These are phyloP conservation scores for Thielaviopsis euricoi DNA, from an alignment of 2,329 filamentous ascomycete genomes.

Conservation along the genomic window DNA sequence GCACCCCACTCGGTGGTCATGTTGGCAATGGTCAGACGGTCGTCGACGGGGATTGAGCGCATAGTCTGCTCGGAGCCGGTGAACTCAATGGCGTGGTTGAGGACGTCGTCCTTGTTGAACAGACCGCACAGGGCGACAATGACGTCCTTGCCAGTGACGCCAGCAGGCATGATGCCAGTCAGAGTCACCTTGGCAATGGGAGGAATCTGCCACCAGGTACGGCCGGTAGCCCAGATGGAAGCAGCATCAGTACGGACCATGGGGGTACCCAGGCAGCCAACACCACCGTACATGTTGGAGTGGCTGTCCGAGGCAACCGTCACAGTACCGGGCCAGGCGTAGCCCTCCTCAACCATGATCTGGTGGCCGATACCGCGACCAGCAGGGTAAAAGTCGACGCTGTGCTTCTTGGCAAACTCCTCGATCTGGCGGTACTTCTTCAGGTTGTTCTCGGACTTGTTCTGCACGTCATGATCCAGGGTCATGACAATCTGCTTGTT, in stretches of 20 bases:
- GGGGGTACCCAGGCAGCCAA: conserved; percentile 61
- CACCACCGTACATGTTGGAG: conserved; percentile 68
- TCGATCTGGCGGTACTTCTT: conserved; percentile 73
- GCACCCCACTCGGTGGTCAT: conserved; percentile 77
- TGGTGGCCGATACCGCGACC: conserved; percentile 80
- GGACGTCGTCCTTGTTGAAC: conserved; percentile 73
- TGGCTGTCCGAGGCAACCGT: conserved; percentile 67
- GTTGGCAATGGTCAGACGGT: conserved; percentile 57
- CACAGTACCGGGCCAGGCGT: conserved; percentile 69
- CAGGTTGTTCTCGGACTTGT: conserved; percentile 60
- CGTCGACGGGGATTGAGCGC: conserved; percentile 52
- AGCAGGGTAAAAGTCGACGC: conserved; percentile 60
- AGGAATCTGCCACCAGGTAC: conserved; percentile 81
- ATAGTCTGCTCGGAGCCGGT: conserved; percentile 65
- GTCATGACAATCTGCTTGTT: conserved; percentile 33
- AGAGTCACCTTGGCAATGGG: conserved; percentile 69
- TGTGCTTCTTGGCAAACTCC: conserved; percentile 63
- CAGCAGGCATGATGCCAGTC: conserved; percentile 55
- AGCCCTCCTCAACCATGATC: conserved; percentile 75
- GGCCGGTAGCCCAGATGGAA: conserved; percentile 65
- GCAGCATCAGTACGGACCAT: conserved; percentile 81
- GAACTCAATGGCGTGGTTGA: conserved; percentile 87
- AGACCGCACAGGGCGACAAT: conserved; percentile 78
- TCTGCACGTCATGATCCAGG: conserved; percentile 79
- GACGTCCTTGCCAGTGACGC: conserved; percentile 85